These are phyloP conservation scores for Rutstroemia sp. DNA, from an alignment of 2,329 filamentous ascomycete genomes.

Conservation along the genomic window DNA sequence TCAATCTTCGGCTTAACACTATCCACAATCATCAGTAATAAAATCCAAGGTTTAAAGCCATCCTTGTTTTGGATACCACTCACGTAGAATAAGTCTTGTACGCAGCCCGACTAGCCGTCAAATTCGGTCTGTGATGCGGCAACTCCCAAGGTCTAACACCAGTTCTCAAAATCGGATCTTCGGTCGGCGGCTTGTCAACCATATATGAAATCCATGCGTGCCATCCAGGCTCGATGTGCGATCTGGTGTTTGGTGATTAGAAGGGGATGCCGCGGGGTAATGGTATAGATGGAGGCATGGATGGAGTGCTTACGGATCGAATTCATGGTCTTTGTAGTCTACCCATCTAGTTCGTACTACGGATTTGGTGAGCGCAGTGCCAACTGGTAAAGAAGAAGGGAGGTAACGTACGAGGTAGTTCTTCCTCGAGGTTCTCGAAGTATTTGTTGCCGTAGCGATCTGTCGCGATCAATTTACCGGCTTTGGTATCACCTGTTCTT, in stretches of 20 bases:
- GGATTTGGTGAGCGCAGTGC: conserved; percentile 9
- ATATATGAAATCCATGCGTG: conserved; percentile 96
- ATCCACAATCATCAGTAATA: conserved; percentile 4
- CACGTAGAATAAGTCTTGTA: conserved; percentile 96
- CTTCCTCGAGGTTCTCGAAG: conserved; percentile 86
- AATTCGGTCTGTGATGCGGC: conserved; percentile 61
- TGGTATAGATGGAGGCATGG: background rate
- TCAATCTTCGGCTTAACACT: conserved; percentile 48
- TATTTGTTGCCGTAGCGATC: conserved; percentile 97
- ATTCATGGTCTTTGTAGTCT: conserved; percentile 86
- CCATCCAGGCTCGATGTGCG: conserved; percentile 92
- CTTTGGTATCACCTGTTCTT: conserved; percentile 83
- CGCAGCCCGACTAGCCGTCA: conserved; percentile 68
- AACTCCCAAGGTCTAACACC: conserved; percentile 70
- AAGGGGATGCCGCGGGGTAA: no score
- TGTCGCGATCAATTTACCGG: conserved; percentile 73
- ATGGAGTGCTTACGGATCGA: conserved; percentile 53
- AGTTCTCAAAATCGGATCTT: conserved; percentile 65
- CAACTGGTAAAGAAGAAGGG: background rate
- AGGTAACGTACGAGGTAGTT: conserved; percentile 69
- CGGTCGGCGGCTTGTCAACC: conserved; percentile 76
- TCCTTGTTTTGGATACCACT: no score
- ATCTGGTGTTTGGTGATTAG: conserved; percentile 34
- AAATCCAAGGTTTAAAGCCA: no score
- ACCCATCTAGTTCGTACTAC: conserved; percentile 94